phyloP scores from a whole-genome alignment of 306 rosid genomes.

The Canavalia gladiata region DNA sequence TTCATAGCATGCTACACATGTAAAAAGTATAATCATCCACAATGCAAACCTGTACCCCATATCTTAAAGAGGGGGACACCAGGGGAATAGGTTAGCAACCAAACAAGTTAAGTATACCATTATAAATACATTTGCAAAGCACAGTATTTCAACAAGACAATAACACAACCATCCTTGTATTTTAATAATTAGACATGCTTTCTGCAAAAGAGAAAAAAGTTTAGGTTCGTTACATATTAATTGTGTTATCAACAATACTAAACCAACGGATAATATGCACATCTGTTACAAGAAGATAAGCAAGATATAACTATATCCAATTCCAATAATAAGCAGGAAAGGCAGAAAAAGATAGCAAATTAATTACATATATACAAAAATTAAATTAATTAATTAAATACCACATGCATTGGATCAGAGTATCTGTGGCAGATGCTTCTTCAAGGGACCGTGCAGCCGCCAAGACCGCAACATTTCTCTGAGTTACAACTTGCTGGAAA shows the following conservation, averaged over 20 bases:
- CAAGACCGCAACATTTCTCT: constrained; percentile 58
- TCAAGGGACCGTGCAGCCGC: constrained; percentile 67
- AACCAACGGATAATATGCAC: constrained; percentile 23
- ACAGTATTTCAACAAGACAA: background rate
- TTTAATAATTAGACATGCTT: background rate
- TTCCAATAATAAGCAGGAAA: background rate
- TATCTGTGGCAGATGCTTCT: constrained; percentile 74
- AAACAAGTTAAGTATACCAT: background rate
- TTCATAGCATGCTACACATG: background rate
- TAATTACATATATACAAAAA: background rate
- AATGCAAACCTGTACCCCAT: background rate
- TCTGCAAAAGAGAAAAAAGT: background rate
- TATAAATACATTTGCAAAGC: background rate
- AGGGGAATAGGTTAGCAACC: background rate
- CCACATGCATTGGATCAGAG: constrained; percentile 75
- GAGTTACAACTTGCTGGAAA: constrained; percentile 65
- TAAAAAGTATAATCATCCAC: background rate
- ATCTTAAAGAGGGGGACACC: background rate
- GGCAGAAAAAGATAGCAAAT: constrained; percentile 9
- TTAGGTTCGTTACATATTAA: background rate
- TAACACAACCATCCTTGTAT: background rate
- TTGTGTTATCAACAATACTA: background rate
- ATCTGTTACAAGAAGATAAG: background rate
- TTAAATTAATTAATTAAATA: constrained; percentile 27
- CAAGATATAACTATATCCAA: background rate